Evolutionary conservation across 495 filamentous ascomycete genomes (phyloP).

Genomic region (Penicillium arizonense): DNA sequence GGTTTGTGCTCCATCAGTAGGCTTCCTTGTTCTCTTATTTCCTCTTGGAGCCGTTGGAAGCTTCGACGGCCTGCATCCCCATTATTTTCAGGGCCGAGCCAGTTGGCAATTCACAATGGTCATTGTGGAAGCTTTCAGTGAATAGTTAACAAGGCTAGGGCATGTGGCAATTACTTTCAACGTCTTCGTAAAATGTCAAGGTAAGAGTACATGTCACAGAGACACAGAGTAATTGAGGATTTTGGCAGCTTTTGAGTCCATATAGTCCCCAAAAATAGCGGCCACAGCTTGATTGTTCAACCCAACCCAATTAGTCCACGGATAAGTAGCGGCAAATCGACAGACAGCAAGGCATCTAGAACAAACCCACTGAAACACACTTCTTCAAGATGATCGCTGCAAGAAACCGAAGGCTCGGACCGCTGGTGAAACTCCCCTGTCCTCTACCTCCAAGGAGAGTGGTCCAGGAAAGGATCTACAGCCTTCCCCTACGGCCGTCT

Average conservation of each 20-base stretch:
- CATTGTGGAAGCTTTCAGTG: neutral
- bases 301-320: neutral
- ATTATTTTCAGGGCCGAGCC: constrained; percentile 1
- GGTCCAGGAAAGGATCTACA: constrained; percentile 17
- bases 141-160: neutral
- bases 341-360: constrained; percentile 1
- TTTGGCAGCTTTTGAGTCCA: neutral
- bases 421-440: constrained; percentile 26
- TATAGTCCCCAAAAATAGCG: neutral
- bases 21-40: constrained; percentile 1
- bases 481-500: neutral
- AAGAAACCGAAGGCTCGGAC: constrained; percentile 29
- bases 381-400: constrained; percentile 20
- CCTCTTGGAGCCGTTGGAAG: constrained; percentile 4
- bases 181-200: neutral
- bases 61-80: constrained; percentile 4
- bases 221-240: neutral
- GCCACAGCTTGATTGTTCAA: neutral
- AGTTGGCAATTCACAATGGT: constrained; percentile 2
- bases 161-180: neutral
- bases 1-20: neutral
- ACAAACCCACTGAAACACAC: constrained; percentile 5
- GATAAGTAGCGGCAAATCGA: neutral
- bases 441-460: constrained; percentile 10
- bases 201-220: neutral